Evolutionary conservation across 352 stramenopile species (phyloP), one percentile per base, ranked within the genome.

Genomic region (Pythium scleroteichum): DNA sequence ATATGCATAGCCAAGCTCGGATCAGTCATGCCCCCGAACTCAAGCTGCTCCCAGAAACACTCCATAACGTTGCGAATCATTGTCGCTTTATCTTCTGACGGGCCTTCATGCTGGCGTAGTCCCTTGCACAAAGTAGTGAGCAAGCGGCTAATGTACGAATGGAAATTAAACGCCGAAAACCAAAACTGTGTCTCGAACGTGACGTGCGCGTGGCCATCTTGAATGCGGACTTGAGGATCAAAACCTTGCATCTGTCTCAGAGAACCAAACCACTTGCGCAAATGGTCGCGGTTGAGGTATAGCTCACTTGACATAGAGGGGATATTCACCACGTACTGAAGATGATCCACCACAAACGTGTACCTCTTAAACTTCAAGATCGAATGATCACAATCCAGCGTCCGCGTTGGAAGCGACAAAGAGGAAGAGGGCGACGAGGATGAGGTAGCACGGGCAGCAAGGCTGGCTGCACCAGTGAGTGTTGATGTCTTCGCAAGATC

Each of bases 281-380:
- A 40, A n/a, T 88, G 57, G 35, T 88, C 71, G 1, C 69, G 69
- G 9, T 71, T 64, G 12, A 90, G 53, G 32, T 90, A 69, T 4
- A 91, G 53, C 7, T 85, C 69, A 33, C 72, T 88, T 14, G 75
- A 78, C 68, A 93, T 87, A 0, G 74, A 67, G 24, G 92, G 85
- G 41, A 97, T 98, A 46, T 98, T 92, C 60, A 98, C 87, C n/a
- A 98, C 92, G 68, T 98, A 98, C 35, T 96, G 90, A 45, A 98
- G 91, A 66, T 98, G 90, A 53, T 97, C 82, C 26, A 98, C 73
- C 39, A 98, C 71, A 69, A 95, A 97, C 24, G 92, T 85, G 53
- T 98, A 92, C 17, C 95, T 82, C 58, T 96, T 97, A 56, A 98
- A 96, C 63, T 95, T 94, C 26, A 97, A 87, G n/a, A 93, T 69